Base-by-base conservation (phyloP, 2,329 filamentous ascomycete genomes). In the Trichoderma gracile region DNA sequence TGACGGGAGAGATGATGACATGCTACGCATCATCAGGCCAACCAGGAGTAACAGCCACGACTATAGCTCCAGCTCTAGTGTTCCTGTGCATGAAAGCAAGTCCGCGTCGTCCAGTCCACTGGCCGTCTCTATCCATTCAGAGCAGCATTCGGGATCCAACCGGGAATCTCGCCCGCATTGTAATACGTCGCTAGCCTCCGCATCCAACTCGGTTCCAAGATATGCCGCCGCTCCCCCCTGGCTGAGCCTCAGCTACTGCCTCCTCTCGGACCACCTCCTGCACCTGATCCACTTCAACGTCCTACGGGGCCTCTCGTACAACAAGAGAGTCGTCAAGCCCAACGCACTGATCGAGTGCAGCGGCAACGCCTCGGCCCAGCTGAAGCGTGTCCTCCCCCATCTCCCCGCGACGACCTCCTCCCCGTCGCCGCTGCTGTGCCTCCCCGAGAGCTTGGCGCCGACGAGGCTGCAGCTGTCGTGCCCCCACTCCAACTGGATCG, bases 401-500 rank as follows among this genome's bases (percentile, higher is more conserved):
- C 2, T 42, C 25, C 19, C 60, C 0, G 30, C 27, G 6, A 14
- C 27, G n/a, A n/a, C 2, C 3, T 19, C 50, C 9, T 25, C 50
- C 14, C 25, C 19, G 9, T n/a, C 15, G 10, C 27, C 25, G 12
- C 21, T 19, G 17, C 23, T 56, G 23, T 21, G 7, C 2, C 45
- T 64, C 33, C 61, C 61, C 15, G 53, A 59, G 15, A 52, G 52
- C 17, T 73, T 80, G 5, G 60, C 73, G 5, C 78, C 79, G 9
- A 81, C 78, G 5, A 38, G 49, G 23, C 73, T 79, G 54, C 79
- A 81, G 65, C 75, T 74, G 58, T 76, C 71, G 15, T 69, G 75
- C 14, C 72, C 71, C 27, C 78, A 81, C 66, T 70, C 68, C 40
- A 71, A 73, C 65, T 81, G 79, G 78, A 77, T 81, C 66, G 78